A percentile compares a stretch with the other conserved stretches of the same genome.
phyloP scores from a whole-genome alignment of 2,329 filamentous ascomycete species.

The Intubia oerlemansii region DNA sequence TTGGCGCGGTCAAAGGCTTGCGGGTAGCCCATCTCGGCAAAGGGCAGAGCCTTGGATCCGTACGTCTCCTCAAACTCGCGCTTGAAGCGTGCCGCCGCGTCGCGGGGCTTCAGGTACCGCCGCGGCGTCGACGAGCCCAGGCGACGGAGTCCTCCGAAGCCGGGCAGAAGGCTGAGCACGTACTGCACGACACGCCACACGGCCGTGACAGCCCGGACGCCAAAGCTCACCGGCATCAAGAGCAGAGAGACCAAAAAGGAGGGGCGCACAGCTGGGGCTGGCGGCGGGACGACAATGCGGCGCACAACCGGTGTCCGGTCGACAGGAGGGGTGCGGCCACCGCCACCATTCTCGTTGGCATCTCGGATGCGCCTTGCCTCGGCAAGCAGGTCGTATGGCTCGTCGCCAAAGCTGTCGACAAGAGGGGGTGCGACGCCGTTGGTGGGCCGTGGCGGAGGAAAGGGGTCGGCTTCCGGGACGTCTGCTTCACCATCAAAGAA shows the following conservation, averaged over 20 bases:
- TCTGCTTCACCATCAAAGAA: too few species aligned
- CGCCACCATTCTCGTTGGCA: too few species aligned
- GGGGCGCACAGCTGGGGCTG: conserved; percentile 40
- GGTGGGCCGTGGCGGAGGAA: too few species aligned
- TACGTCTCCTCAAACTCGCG: conserved; percentile 93
- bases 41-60: conserved; percentile 48
- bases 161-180: conserved; percentile 62
- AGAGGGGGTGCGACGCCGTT: too few species aligned
- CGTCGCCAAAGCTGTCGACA: conserved; percentile 47
- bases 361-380: too few species aligned
- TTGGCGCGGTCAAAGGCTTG: conserved; percentile 82
- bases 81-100: conserved; percentile 74
- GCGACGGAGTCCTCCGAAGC: conserved; percentile 34
- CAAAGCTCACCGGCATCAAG: conserved; percentile 60
- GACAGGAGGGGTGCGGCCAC: too few species aligned
- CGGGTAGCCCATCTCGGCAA: conserved; percentile 76
- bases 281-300: conserved; percentile 59
- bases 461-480: too few species aligned
- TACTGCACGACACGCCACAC: conserved; percentile 54
- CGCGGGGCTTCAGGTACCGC: conserved; percentile 59
- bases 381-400: background rate
- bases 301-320: too few species aligned
- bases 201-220: conserved; percentile 50
- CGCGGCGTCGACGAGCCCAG: conserved; percentile 35
- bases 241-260: conserved; percentile 59